These are phyloP conservation scores for Rhizopogon vesiculosus DNA, from an alignment of 768 basidiomycete genomes.

Conservation along the genomic window DNA sequence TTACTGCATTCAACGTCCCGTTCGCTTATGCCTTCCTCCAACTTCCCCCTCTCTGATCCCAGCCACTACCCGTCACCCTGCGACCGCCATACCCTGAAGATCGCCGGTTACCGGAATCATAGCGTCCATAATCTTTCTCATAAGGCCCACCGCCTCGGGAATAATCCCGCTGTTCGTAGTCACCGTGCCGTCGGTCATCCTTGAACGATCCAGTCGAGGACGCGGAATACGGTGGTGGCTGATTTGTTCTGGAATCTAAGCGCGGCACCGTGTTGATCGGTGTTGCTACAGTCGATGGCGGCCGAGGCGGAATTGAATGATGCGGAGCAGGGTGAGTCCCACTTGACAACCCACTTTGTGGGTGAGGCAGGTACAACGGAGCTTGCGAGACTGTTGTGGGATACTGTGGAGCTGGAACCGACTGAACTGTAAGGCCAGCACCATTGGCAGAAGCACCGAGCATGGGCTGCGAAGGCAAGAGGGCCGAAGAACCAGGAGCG, in stretches of 20 bases:
- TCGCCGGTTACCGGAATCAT: constrained; percentile 13
- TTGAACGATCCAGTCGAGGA: constrained; percentile 10
- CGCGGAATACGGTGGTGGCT: constrained; percentile 11
- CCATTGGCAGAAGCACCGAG: background rate
- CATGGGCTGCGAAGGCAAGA: background rate
- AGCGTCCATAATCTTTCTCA: constrained; percentile 7
- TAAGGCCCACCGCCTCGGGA: constrained; percentile 8
- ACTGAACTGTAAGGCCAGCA: background rate
- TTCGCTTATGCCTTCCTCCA: background rate
- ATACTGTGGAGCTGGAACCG: background rate
- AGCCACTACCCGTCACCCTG: constrained; percentile 5
- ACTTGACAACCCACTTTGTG: background rate
- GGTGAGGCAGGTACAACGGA: background rate
- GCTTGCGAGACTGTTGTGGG: background rate
- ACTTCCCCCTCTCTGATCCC: constrained; percentile 4
- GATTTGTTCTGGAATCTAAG: constrained; percentile 11
- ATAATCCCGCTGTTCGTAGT: constrained; percentile 1
- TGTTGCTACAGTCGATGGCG: background rate
- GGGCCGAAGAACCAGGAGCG: background rate
- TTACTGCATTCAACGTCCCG: background rate
- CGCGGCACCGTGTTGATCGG: constrained; percentile 3
- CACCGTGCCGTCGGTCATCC: constrained; percentile 14
- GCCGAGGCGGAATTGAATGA: background rate
- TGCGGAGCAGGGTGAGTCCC: background rate
- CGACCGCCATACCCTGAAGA: constrained; percentile 7